Base-by-base conservation (phyloP, 352 stramenopile species). In the Phytopythium delawarense region DNA sequence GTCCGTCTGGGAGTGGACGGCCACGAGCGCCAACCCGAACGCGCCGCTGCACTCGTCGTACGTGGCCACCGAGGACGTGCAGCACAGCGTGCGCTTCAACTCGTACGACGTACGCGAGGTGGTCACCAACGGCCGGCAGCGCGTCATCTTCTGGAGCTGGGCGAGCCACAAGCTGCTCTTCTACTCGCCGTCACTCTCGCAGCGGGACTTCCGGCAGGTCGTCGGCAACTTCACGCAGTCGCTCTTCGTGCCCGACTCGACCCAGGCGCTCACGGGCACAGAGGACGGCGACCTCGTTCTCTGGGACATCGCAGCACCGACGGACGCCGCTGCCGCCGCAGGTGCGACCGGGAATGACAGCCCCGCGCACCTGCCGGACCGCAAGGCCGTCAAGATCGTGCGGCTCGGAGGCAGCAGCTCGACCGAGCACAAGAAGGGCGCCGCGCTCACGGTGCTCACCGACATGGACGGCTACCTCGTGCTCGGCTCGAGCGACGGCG, bases 61-160 rank as follows among this genome's bases (percentile, higher is more conserved):
- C 16, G 82, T 97, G 5, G 77, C 81, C 18, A 92, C 84, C 7
- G 78, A 92, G 44, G 82, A 91, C 57, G 64, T 87, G 16, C 87
- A 96, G 56, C 76, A 84, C 50, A 71, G 74, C 46, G 89, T 98
- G 28, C 79, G 81, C 15, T 98, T 98, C 70, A 96, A 98, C 69
- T 90, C 84, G 9, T 86, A 84, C 67, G 87, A 98, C 58, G 75
- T 93, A 37, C 77, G 79, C 39, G 83, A 97, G 61, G 74, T 98
- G n/a, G 79, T 97, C 23, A 95, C 91, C 32, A 98, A 85, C 12
- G 89, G 92, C 21, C 65, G 73, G 13, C 78, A 94, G 66, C 79
- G 84, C 49, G 88, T 98, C 25, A 87, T 92, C 44, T 97, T 97
- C 65, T 97, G 89, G 91, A 92, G 87, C 64, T 97, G 85, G 91